These are phyloP conservation scores for Boletus tomentosulus DNA, from an alignment of 768 basidiomycete genomes.

Conservation along the genomic window DNA sequence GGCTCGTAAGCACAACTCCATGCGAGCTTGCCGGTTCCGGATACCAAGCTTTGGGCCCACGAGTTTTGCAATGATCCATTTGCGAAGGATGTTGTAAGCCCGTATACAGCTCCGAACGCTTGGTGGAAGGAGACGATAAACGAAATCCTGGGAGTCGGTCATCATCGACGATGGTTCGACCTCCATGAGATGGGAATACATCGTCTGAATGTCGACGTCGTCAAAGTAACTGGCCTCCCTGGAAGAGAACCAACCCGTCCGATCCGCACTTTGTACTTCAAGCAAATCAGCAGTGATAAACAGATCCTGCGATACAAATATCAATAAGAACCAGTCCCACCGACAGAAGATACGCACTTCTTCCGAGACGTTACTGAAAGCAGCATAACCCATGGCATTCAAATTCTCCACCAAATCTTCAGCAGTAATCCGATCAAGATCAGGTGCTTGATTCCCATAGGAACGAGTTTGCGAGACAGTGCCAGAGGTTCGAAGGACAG, in stretches of 20 bases:
- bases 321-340: conserved; percentile 5
- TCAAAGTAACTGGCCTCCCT: conserved; percentile 57
- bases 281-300: conserved; percentile 74
- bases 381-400: conserved; percentile 71
- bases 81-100: conserved; percentile 71
- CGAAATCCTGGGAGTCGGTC: conserved; percentile 63
- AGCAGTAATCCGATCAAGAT: conserved; percentile 58
- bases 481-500: conserved; percentile 22
- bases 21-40: conserved; percentile 60
- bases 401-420: conserved; percentile 75
- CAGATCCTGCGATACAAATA: conserved; percentile 51
- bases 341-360: conserved; percentile 46
- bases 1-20: conserved; percentile 67
- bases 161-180: conserved; percentile 70
- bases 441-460: conserved; percentile 47
- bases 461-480: conserved; percentile 7
- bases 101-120: conserved; percentile 72
- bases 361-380: conserved; percentile 71
- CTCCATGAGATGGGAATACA: conserved; percentile 69
- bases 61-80: conserved; percentile 73
- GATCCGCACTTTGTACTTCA: conserved; percentile 76
- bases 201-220: conserved; percentile 71
- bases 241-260: conserved; percentile 68
- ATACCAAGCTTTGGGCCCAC: conserved; percentile 61
- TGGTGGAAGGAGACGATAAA: conserved; percentile 74